Conservation (phyloP, 2,329 filamentous ascomycete species). For the Fusarium sp. region DNA sequence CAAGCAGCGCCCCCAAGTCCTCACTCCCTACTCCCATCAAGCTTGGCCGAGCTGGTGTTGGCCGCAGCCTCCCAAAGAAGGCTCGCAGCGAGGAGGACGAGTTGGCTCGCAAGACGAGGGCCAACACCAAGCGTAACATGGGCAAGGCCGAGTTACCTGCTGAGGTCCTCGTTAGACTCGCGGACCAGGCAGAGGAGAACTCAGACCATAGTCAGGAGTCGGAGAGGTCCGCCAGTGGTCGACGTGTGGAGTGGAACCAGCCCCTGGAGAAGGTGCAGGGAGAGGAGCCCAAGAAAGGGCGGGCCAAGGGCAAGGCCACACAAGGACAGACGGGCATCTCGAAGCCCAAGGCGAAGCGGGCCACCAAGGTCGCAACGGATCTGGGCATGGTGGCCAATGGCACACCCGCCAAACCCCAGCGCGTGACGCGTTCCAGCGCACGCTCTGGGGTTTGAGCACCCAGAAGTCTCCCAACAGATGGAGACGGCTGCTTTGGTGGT, state of each 20-base stretch:
- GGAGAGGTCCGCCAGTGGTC: conserved; percentile 24
- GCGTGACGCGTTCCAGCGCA: conserved; percentile 48
- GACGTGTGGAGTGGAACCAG: conserved; percentile 51
- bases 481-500: conserved; percentile 16
- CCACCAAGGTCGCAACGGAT: conserved; percentile 47
- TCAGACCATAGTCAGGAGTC: conserved; percentile 25
- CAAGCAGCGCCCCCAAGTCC: conserved; percentile 43
- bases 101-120: conserved; percentile 49
- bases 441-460: conserved; percentile 39
- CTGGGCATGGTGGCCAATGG: conserved; percentile 52
- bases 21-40: conserved; percentile 53
- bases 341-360: conserved; percentile 49
- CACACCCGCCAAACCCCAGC: conserved; percentile 50
- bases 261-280: conserved; percentile 48
- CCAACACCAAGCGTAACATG: conserved; percentile 53
- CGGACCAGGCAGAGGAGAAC: conserved; percentile 37
- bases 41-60: conserved; percentile 43
- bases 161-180: conserved; percentile 49
- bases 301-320: conserved; percentile 42
- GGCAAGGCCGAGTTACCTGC: conserved; percentile 52
- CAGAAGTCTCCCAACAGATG: neutral
- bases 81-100: conserved; percentile 49
- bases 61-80: conserved; percentile 41
- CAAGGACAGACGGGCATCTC: conserved; percentile 46
- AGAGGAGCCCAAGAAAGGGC: conserved; percentile 40